Evolutionary conservation across 202 grass and related monocot genomes (phyloP), one percentile per base, ranked within the genome.

Genomic region (Setaria viridis): DNA sequence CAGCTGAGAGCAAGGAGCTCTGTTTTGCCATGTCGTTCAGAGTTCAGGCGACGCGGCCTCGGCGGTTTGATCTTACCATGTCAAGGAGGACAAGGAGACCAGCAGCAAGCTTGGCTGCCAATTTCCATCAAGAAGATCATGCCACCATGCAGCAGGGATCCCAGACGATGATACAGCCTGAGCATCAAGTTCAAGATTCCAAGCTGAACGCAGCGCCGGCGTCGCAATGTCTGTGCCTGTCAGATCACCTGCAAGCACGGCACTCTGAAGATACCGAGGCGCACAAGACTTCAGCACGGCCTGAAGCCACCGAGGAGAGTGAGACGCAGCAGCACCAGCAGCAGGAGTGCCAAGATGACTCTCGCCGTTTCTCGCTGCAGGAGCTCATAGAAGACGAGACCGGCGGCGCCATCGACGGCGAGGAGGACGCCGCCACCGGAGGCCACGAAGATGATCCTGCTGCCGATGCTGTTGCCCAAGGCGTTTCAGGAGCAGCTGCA

Each of bases 31-130:
- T 48, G 35, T 60, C 55, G 21, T 85, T 56, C 42, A 71, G 21
- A 47, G 45, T 79, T 67, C 7, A 50, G 77, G 21, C 77, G 3
- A 4, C 25, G 17, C 82, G 47, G 51, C 71, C 70, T 29, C 71
- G 72, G 13, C 85, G 72, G 34, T 87, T 67, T 42, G 79, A 82
- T 50, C 62, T 82, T 29, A 54, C 72, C 72, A 82, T 83, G 86
- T 87, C 86, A 7, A 82, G 79, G 72, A 82, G 86, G 33, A 78
- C 86, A n/a, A 77, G 86, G 64, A 49, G 54, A 21, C 32, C 70
- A 15, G 5, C 50, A 14, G 5, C 50, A 62, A 76, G 6, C 39
- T 74, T 5, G 35, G 1, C 30, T 46, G 17, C 30, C 55, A 9
- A 21, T 30, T 60, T 53, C 53, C 30, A 64, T 54, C n/a, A 65